Base-by-base conservation (phyloP, 2,329 filamentous ascomycete genomes). In the Anisogramma anomala region DNA sequence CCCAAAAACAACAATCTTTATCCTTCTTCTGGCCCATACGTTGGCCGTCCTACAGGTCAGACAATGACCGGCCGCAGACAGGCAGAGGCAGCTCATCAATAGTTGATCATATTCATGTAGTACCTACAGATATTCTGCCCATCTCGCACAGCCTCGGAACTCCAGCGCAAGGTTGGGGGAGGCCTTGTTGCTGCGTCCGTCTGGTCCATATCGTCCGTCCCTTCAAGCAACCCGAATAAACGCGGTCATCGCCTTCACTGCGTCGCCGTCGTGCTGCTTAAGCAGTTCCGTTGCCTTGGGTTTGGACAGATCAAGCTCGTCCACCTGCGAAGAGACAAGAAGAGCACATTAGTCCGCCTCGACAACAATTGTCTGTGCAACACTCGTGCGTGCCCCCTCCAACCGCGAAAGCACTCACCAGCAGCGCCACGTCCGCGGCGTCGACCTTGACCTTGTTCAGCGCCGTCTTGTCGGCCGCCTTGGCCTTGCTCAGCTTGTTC, bases 271-370 rank as follows among this genome's bases (percentile, higher is more conserved):
- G 52, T 87, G 68, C 4, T 71, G 66, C 58, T 78, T 80, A 4
- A 91, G 67, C 37, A 89, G 59, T 46, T 89, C 84, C 2, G 79
- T 87, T 2, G 82, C 84, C 58, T 79, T 85, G 2, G 64, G 52
- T 59, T 84, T 87, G 1, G 73, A 62, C 26, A 89, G 56, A 47
- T 89, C 83, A 23, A 88, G 68, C 57, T 88, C 72, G 35, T 83
- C 76, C 10, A 82, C 67, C 77, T 79, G 44, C 32, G 13, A 9
- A 20, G 6, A 6, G n/a, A 30, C 8, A n/a, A 3, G 4, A 23
- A 36, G 14, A 41, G 34, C 31, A 17, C 18, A 28, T 19, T 15
- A 13, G 26, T 1, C n/a, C 11, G n/a, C 33, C 6, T 33, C 20
- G 9, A 11, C 10, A 8, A 23, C 14, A 7, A 30, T 23, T 23